Conservation (phyloP, 305 asterid genomes). For the Ilex paraguariensis region DNA sequence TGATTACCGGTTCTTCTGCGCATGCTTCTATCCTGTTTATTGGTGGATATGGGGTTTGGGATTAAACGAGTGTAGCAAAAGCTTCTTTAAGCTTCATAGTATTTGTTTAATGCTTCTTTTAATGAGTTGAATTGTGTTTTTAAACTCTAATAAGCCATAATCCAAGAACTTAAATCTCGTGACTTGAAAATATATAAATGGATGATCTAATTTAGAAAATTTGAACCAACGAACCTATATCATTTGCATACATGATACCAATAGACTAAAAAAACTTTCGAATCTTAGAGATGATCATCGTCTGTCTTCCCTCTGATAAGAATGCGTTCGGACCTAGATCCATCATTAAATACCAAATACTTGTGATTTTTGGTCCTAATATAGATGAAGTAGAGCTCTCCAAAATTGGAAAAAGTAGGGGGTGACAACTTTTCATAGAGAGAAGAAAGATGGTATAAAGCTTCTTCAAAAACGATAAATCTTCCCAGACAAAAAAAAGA, state of each 20-base stretch:
- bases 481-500: slow-evolving; percentile 1
- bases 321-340: no score
- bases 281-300: no score
- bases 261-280: no score
- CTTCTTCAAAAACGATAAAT: background rate
- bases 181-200: no score
- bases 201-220: background rate
- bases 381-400: slow-evolving; percentile 1
- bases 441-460: background rate
- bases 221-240: no score
- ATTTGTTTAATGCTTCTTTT: no score
- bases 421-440: slow-evolving; percentile 1
- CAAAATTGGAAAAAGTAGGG: background rate
- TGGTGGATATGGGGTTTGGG: background rate
- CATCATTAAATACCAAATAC: no score
- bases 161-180: background rate
- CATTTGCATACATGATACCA: no score
- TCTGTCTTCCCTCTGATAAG: no score
- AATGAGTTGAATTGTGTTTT: no score
- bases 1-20: background rate
- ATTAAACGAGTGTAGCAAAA: background rate
- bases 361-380: background rate
- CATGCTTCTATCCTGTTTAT: background rate
- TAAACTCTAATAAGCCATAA: background rate
- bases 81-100: no score